Evolutionary conservation across 192 early-diverging fungal genomes (phyloP), one percentile per base, ranked within the genome.

Genomic region (Chytriomyces sp.): DNA sequence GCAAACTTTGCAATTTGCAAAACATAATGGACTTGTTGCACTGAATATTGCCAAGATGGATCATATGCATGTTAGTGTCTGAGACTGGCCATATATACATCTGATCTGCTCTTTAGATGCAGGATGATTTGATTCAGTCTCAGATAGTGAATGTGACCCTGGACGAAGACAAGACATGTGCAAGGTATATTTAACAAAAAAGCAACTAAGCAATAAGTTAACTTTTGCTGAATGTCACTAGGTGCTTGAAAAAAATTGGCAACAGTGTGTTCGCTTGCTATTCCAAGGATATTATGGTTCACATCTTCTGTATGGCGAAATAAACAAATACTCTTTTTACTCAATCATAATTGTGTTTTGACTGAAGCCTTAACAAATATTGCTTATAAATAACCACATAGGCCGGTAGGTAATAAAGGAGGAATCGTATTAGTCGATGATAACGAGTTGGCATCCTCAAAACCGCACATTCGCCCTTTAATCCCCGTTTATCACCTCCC

Each of bases 111-210:
- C n/a, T 70, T 19, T 63, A 91, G 88, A 84, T 86, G 17, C 85
- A 93, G 73, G 85, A 90, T 72, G 82, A 88, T 56, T 62, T 90
- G 58, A 78, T 83, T 19, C 84, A 80, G 60, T 83, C 89, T 31
- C 81, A 85, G 39, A 84, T 84, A 10, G 71, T 82, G 36, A 72
- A 83, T 37, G 88, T 93, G 26, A 82, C 82, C 56, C 89, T 92
- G 33, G 85, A 87, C 7, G 92, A 93, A 19, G 92, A 93, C 58
- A 80, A 84, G 17, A 89, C 92, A 88, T 93, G 92, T 70, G 85
- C 89, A 39, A 84, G 88, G 75, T 90, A 84, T 59, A 30, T 36
- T 41, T 26, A 61, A 37, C 38, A n/a, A 4, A 72, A 61, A 66
- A 17, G 41, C 33, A 7, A 44, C 7, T 10, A 7, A 19, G 41